Evolutionary conservation across 192 early-diverging fungal genomes (phyloP).

Genomic region (Chytriomyces sp.): DNA sequence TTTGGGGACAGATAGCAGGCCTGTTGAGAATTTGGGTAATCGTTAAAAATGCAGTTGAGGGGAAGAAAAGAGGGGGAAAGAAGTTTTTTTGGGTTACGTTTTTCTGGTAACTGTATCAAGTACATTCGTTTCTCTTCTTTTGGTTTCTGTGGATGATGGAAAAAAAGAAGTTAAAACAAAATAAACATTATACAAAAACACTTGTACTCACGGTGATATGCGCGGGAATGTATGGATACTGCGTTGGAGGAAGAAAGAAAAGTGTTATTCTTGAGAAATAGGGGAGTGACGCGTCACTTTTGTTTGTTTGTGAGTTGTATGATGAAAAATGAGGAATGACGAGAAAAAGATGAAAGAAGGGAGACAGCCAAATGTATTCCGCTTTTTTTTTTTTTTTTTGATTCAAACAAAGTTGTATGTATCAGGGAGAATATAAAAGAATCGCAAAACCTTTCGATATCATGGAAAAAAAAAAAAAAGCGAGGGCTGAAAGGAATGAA

Average conservation of each 20-base stretch:
- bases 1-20: slow-evolving; percentile 71
- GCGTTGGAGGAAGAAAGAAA: not conserved
- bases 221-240: slow-evolving; percentile 82
- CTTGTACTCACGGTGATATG: slow-evolving; percentile 64
- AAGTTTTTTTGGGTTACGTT: slow-evolving; percentile 50
- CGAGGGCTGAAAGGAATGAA: too few relatives aligned
- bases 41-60: not conserved
- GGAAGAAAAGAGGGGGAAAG: too few relatives aligned
- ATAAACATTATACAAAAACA: not conserved
- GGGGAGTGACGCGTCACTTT: too few relatives aligned
- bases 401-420: too few relatives aligned
- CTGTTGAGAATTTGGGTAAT: slow-evolving; percentile 41
- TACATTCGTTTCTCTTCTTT: slow-evolving; percentile 80
- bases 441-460: too few relatives aligned
- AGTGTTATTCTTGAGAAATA: not conserved
- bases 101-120: slow-evolving; percentile 73
- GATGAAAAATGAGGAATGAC: too few relatives aligned
- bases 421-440: too few relatives aligned
- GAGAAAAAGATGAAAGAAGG: too few relatives aligned
- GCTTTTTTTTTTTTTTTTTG: not conserved
- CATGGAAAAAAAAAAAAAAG: too few relatives aligned
- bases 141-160: slow-evolving; percentile 53
- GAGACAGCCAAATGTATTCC: too few relatives aligned
- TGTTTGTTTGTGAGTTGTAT: too few relatives aligned
- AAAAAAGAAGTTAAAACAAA: slow-evolving; percentile 7